Evolutionary conservation across 768 basidiomycete genomes (phyloP), one percentile per base, ranked within the genome.

Genomic region (Lentinula sp.): DNA sequence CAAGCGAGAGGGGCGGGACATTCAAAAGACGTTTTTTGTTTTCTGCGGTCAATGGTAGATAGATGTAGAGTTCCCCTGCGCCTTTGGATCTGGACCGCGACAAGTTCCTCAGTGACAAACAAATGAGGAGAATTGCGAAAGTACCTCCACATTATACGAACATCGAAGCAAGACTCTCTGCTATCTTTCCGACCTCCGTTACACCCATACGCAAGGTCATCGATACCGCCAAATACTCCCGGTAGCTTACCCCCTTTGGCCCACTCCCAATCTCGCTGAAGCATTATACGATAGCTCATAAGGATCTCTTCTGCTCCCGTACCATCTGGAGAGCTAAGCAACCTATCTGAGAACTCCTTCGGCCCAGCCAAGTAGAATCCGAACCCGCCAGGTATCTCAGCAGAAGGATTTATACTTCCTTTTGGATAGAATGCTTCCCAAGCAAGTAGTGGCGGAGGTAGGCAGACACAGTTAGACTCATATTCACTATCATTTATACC

Each of bases 141-240:
- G 75, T 61, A 85, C 85, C 87, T 79, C 88, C 88, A 91, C 90
- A 91, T 91, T 13, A 85, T 76, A 6, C 90, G 76, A 1, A 88
- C 67, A 66, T 85, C 75, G 70, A 92, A 91, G 69, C 89, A 91
- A 53, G 79, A 77, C 68, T 84, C 86, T 16, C 90, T 77, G 18
- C 81, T 71, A 2, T 82, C 73, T 66, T 87, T 77, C 16, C 89
- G 73, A 2, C 90, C 90, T 3, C 90, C 90, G 0, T 85, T 81
- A 67, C 90, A 91, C 0, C 77, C 73, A 65, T 87, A 89, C 7
- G 89, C 81, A 5, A 75, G 67, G 16, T 83, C 77, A 1, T 85
- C 82, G 0, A 78, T 70, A 0, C 85, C 86, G 4, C 86, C 86
- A 63, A 80, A 88, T 15, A 87, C 71, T 10, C 90, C 90, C 36